Evolutionary conservation across 2,329 filamentous ascomycete species (phyloP).

Genomic region (Stromatinia cepivora): DNA sequence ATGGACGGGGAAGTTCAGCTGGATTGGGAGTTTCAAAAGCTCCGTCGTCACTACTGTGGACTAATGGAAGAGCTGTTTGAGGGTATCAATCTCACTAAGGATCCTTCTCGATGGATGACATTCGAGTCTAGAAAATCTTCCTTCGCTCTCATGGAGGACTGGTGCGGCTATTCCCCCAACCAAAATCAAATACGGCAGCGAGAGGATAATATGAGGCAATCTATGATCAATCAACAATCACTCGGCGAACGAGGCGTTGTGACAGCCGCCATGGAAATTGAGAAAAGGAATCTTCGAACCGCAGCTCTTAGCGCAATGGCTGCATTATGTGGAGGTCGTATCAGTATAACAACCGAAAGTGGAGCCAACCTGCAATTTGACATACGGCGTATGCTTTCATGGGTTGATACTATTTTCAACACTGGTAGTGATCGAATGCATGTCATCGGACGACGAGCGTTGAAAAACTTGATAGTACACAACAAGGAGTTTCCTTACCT

Average conservation of each 20-base stretch:
- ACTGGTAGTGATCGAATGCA: constrained; percentile 91
- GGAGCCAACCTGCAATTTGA: constrained; percentile 89
- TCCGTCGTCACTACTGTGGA: constrained; percentile 91
- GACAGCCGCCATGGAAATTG: constrained; percentile 92
- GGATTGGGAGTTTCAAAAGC: constrained; percentile 89
- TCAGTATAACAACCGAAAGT: constrained; percentile 85
- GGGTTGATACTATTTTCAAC: constrained; percentile 94
- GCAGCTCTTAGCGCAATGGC: constrained; percentile 96
- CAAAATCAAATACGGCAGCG: constrained; percentile 77
- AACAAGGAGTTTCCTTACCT: constrained; percentile 86
- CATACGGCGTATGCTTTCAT: constrained; percentile 85
- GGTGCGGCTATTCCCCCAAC: constrained; percentile 96
- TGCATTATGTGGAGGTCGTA: constrained; percentile 79
- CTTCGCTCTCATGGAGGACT: constrained; percentile 97
- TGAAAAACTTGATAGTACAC: constrained; percentile 86
- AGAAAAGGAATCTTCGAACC: constrained; percentile 87
- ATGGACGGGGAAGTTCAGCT: constrained; percentile 94
- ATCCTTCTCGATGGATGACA: constrained; percentile 91
- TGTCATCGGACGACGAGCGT: constrained; percentile 79
- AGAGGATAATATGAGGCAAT: constrained; percentile 85
- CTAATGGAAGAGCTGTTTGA: constrained; percentile 91
- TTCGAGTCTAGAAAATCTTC: constrained; percentile 95
- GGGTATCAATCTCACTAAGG: constrained; percentile 80
- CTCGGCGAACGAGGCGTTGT: constrained; percentile 73
- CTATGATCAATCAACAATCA: constrained; percentile 74